phyloP scores from a whole-genome alignment of 2,329 filamentous ascomycete genomes.

The Gyromitra esculenta region DNA sequence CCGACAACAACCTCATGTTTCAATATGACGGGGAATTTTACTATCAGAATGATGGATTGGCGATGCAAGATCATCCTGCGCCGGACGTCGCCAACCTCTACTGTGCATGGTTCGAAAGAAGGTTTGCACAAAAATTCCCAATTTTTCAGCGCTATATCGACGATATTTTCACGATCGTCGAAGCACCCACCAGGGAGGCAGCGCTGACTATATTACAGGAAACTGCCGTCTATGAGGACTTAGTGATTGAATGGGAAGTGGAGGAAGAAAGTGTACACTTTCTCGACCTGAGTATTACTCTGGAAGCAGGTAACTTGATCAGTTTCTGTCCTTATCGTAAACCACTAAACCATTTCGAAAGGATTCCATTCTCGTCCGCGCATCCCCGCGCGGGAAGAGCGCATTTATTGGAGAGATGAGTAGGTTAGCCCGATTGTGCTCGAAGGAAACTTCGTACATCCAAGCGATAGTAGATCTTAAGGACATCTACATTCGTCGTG shows the following conservation, averaged over 20 bases:
- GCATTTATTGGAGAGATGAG: neutral
- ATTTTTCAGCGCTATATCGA: neutral
- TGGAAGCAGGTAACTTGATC: neutral
- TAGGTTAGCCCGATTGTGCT: neutral
- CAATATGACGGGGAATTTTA: neutral
- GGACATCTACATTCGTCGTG: neutral
- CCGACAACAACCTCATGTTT: constrained; percentile 5
- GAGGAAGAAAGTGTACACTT: constrained; percentile 5
- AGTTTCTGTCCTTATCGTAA: constrained; percentile 6
- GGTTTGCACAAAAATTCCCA: neutral
- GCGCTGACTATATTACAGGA: neutral
- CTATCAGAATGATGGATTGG: neutral
- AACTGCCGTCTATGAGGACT: neutral
- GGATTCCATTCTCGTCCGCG: neutral
- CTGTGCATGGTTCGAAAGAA: neutral
- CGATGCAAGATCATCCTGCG: too few relatives aligned
- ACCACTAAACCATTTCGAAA: constrained; percentile 4
- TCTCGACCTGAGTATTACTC: neutral
- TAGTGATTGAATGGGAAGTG: neutral
- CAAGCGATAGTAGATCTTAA: neutral
- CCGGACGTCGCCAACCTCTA: constrained; percentile 10
- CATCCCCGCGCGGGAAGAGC: neutral
- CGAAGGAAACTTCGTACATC: neutral
- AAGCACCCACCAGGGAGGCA: neutral
- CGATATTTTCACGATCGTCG: neutral